Base-by-base conservation (phyloP, 1,284 basidiomycete genomes). In the Sporisorium sorghi region DNA sequence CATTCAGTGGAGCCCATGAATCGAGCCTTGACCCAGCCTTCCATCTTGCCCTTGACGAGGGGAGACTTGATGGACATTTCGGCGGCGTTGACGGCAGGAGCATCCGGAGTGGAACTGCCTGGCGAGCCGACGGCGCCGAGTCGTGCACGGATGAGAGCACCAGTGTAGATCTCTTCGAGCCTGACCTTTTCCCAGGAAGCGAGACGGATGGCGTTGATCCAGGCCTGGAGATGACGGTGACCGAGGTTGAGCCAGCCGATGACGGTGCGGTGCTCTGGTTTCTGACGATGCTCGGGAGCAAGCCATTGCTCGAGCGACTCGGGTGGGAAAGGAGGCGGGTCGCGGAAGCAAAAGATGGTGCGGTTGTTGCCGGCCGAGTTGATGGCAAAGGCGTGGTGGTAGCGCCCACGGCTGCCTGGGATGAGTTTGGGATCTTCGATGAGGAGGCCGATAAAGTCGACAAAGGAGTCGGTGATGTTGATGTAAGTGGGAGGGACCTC, bases 161-260 rank as follows among this genome's bases (percentile, higher is more conserved):
- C 95, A 0, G 96, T 98, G 85, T 99, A 99, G 64, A 99, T 94
- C 86, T 98, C 96, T 85, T 97, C 94, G 23, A 98, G 88, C 26
- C 95, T 90, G 1, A 93, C 92, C 78, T 97, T 94, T 85, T 99
- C 96, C 94, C 95, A 99, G 53, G 92, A 89, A 9, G 92, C 90
- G 8, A 99, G 88, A 17, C 97, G 91, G 39, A 99, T 88, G 7
- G 94, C 94, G 23, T 93, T 91, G 19, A 93, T 90, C 95, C 95
- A 98, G 7, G 82, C 78, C 64, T 82, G 82, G 23, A 83, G 76
- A 53, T 79, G 69, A 35, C 78, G 77, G 54, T 81, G 71, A 44
- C 78, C 82, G 26, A 77, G 69, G 47, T 77, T 76, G 56, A 73
- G 69, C 80, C 80, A 76, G 52, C 81, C 77, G 49, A 83, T 77